Conservation (phyloP, 371 early-diverging fungal genomes). For the Dichotomocladium elegans region DNA sequence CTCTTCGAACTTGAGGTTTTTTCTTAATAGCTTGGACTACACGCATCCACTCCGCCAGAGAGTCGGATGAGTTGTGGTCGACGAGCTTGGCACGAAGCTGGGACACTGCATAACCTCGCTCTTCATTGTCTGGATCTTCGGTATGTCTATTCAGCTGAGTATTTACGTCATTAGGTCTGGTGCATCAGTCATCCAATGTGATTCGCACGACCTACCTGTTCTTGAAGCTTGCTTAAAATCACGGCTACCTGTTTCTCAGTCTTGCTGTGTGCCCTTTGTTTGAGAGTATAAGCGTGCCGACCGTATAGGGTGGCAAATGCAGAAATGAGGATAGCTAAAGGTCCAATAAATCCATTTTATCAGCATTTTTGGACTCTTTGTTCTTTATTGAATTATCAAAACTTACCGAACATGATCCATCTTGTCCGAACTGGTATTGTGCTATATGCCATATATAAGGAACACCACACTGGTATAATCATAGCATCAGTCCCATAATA, state of each 20-base stretch:
- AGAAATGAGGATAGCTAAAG: background rate
- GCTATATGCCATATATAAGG: background rate
- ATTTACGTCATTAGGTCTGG: background rate
- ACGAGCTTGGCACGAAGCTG: conserved; percentile 6
- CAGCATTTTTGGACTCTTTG: too few species aligned
- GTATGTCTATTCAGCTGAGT: conserved; percentile 10
- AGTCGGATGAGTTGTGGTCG: background rate
- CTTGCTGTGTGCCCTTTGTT: too few species aligned
- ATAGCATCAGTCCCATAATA: conserved; percentile 7
- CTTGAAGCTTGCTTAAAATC: conserved; percentile 4
- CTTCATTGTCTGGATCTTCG: conserved; percentile 3
- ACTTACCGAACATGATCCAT: background rate
- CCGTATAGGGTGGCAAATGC: background rate
- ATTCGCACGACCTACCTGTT: conserved; percentile 3
- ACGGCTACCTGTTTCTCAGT: background rate
- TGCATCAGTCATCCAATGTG: background rate
- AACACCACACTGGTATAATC: background rate
- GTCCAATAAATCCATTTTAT: background rate
- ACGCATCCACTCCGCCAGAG: conserved; percentile 12
- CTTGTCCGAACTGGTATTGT: background rate
- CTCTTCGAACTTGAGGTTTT: conserved; percentile 8
- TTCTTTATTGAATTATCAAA: background rate
- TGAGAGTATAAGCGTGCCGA: background rate
- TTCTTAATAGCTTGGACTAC: background rate
- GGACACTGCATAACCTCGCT: conserved; percentile 7